Base-by-base conservation (phyloP, 164 flowering plant species). In the Vitis riparia region DNA sequence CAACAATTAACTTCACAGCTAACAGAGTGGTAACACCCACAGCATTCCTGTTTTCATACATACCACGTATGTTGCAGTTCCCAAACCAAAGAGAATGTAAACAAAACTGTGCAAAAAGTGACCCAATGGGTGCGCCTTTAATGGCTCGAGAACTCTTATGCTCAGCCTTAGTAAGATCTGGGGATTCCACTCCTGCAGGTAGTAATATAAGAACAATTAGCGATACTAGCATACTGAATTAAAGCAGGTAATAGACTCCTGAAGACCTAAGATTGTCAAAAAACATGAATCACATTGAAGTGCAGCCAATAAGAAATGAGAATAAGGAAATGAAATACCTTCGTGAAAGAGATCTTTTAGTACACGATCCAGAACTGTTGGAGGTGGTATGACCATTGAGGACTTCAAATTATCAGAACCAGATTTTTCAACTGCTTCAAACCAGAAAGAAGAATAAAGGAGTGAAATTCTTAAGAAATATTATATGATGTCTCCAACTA, bases 21-120 rank as follows among this genome's bases (percentile, higher is more conserved):
- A 29, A 59, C 12, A 55, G 52, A 70, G 64, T 48, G 37, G 16
- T 13, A 68, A 52, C 65, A 37, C 16, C 63, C 61, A 53, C 55
- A 69, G 63, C 23, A 51, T 47, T 16, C 15, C 49, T 5, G 27
- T 14, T 60, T 48, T 67, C 12, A 62, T 49, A 68, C 82, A 73
- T 88, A 95, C 99, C 99, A 68, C 97, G 93, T 70, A 93, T 88
- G 70, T 84, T 91, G 87, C 99, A 93, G 79, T 79, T 87, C 19
- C 98, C 98, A 81, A 91, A 83, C 98, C 99, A 96, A 60, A 96
- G 86, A 60, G 89, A 79, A 66, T 90, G 94, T 68, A 96, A 76
- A 75, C 95, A 91, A 74, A 93, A 93, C 75, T 88, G 93, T 8
- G 93, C 89, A 86, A 96, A 96, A 63, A 96, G 91, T n/a, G 99